phyloP scores from a whole-genome alignment of 176 grass and related monocot species.

The Oryza meyeriana region DNA sequence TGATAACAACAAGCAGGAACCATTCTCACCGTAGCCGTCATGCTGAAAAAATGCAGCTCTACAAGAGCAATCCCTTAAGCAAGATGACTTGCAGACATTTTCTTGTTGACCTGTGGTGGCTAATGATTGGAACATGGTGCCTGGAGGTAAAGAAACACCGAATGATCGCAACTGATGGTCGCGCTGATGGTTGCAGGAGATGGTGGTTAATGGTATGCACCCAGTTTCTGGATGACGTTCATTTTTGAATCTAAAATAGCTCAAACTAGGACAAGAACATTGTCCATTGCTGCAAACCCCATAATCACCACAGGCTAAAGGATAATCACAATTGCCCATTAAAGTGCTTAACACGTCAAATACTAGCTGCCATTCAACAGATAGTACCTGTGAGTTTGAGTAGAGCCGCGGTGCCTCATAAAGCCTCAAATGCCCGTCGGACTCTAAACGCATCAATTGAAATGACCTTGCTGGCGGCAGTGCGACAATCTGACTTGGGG shows the following conservation, averaged over 20 bases:
- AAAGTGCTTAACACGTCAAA: too few species aligned
- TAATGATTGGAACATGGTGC: not conserved
- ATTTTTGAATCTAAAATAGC: conserved; percentile 18
- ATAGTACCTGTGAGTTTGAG: too few species aligned
- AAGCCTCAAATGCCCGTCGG: conserved; percentile 32
- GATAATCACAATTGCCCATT: not conserved
- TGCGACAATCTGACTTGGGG: not conserved
- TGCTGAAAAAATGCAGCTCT: conserved; percentile 17
- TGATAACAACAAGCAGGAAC: conserved; percentile 5
- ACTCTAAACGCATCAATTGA: conserved; percentile 30
- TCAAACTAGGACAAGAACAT: conserved; percentile 31
- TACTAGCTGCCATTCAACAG: too few species aligned
- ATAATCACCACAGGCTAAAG: conserved; percentile 29
- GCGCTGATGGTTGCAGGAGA: not conserved
- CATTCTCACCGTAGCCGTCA: not conserved
- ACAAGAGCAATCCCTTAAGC: conserved; percentile 31
- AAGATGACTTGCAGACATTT: conserved; percentile 12
- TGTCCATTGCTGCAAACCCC: conserved; percentile 32
- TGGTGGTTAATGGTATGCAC: conserved; percentile 16
- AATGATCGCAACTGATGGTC: too few species aligned
- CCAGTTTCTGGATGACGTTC: conserved; percentile 27
- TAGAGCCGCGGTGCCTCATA: not conserved
- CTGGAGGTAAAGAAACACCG: not conserved
- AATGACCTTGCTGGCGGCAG: not conserved
- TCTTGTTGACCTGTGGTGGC: not conserved